Evolutionary conservation across 75 land plant species (phyloP).

Genomic region (Cunninghamia lanceolata): DNA sequence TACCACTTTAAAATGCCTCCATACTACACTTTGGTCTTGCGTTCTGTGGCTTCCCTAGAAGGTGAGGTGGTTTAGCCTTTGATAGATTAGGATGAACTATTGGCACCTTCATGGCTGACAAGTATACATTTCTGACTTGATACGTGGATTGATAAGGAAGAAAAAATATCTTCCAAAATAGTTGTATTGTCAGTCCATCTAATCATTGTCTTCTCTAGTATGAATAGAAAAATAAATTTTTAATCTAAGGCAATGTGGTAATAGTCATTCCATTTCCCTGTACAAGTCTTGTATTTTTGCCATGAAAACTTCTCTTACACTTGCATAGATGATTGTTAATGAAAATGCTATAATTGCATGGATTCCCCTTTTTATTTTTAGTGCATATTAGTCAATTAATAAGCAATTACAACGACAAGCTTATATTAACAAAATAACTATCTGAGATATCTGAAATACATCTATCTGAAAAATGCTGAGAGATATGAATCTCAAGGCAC

Average conservation of each 20-base stretch:
- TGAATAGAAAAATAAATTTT: background rate
- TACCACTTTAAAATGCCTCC: slow-evolving; percentile 93
- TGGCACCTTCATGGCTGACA: background rate
- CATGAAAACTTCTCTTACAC: background rate
- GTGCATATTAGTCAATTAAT: background rate
- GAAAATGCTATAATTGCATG: background rate
- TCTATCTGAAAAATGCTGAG: too few species aligned
- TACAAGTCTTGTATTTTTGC: background rate
- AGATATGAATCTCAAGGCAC: too few species aligned
- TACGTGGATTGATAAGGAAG: background rate
- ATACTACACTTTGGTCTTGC: slow-evolving; percentile 80
- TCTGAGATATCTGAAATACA: too few species aligned
- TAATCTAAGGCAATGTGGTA: background rate
- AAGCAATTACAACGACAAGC: background rate
- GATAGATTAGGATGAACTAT: background rate
- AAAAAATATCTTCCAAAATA: background rate
- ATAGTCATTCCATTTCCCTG: background rate
- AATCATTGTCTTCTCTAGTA: background rate
- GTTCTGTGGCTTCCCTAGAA: slow-evolving; percentile 93
- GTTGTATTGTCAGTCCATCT: background rate
- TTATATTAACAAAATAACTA: too few species aligned
- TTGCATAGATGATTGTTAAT: background rate
- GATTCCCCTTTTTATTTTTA: background rate
- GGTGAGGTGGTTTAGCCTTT: slow-evolving; percentile 31
- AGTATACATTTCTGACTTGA: background rate